Conservation (phyloP, 2,329 filamentous ascomycete species). For the Fusarium cicatricum region DNA sequence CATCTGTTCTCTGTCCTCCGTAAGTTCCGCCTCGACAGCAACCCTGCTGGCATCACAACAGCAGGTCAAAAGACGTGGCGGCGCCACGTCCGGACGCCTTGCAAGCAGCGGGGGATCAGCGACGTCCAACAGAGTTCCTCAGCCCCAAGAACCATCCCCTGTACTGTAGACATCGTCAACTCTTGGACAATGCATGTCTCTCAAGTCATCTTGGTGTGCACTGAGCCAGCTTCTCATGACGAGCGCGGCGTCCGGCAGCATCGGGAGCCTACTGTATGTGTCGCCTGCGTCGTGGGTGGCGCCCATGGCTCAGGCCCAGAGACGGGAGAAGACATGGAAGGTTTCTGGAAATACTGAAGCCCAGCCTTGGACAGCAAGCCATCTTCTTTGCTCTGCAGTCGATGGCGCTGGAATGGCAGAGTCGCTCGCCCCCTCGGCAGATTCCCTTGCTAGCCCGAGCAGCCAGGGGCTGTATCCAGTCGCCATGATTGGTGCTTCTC, state of each 20-base stretch:
- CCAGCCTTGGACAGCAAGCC: slow-evolving; percentile 18
- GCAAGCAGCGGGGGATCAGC: slow-evolving; percentile 23
- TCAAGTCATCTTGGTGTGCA: slow-evolving; percentile 1
- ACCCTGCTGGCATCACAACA: slow-evolving; percentile 26
- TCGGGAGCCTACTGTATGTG: slow-evolving; percentile 14
- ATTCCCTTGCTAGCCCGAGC: slow-evolving; percentile 37
- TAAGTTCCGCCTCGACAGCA: slow-evolving; percentile 10
- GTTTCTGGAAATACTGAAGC: slow-evolving; percentile 42
- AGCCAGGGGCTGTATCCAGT: slow-evolving; percentile 40
- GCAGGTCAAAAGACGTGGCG: slow-evolving; percentile 35
- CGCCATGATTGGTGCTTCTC: slow-evolving; percentile 45
- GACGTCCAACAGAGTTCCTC: slow-evolving; percentile 32
- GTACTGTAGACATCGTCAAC: background rate
- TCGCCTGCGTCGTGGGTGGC: slow-evolving; percentile 3
- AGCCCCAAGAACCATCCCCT: slow-evolving; percentile 5
- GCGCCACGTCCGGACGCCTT: slow-evolving; percentile 40
- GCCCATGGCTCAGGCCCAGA: slow-evolving; percentile 7
- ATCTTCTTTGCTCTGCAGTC: slow-evolving; percentile 13
- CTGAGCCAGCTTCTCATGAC: background rate
- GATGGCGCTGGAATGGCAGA: slow-evolving; percentile 25
- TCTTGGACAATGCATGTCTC: slow-evolving; percentile 2
- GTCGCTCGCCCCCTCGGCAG: slow-evolving; percentile 36
- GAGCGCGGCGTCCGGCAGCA: slow-evolving; percentile 28
- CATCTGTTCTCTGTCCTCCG: too few species aligned
- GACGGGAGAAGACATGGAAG: slow-evolving; percentile 34